Evolutionary conservation across 169 alveolate genomes (phyloP).

Genomic region (Plasmodium inui): DNA sequence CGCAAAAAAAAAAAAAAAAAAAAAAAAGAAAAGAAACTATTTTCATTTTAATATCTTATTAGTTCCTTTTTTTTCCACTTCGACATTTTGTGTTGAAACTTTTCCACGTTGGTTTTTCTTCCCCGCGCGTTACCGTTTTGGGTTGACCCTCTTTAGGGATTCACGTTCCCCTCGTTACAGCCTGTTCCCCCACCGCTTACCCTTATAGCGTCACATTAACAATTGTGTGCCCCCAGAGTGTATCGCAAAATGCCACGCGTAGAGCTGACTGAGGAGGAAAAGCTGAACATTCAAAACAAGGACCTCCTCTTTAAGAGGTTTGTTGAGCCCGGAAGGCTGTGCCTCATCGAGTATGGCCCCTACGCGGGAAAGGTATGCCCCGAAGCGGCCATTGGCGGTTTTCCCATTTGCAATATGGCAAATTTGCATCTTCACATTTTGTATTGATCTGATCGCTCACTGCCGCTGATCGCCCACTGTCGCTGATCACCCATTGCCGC

Average conservation of each 20-base stretch:
- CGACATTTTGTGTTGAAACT: neutral
- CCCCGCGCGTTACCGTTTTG: neutral
- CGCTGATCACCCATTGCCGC: neutral
- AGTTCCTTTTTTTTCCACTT: neutral
- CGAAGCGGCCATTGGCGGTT: neutral
- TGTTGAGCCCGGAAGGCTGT: constrained; percentile 94
- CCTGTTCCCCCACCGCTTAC: neutral
- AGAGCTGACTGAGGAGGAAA: constrained; percentile 61
- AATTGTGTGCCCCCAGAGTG: neutral
- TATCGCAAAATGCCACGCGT: constrained; percentile 35
- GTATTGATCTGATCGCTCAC: neutral
- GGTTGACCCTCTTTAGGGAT: neutral
- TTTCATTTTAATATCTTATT: too few species aligned
- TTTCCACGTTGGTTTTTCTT: neutral
- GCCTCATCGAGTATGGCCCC: constrained; percentile 93
- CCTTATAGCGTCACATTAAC: neutral
- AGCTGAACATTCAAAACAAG: constrained; percentile 35
- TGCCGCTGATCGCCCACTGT: neutral
- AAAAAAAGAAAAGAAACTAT: neutral
- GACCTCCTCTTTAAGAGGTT: constrained; percentile 90
- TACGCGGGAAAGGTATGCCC: constrained; percentile 92
- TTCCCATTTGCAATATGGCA: neutral
- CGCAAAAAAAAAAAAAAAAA: neutral
- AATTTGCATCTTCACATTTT: neutral
- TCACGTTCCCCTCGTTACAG: neutral